Conservation (phyloP, 1,284 basidiomycete genomes). For the Ganoderma leucocontextum region DNA sequence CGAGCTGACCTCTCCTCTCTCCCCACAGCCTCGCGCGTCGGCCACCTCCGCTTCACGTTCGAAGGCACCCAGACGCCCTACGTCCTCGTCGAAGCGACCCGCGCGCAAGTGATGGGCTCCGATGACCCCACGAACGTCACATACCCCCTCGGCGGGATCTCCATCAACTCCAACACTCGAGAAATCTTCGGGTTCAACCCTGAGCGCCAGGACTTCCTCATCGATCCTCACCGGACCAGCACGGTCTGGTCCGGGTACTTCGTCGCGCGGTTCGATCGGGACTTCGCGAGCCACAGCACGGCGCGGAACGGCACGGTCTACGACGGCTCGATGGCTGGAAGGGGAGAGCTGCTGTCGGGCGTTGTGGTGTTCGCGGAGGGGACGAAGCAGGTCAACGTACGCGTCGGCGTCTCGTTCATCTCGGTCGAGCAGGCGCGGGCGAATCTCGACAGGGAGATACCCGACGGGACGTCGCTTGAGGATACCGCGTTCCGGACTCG, state of each 20-base stretch:
- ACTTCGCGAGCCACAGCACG: constrained; percentile 58
- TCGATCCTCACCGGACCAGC: constrained; percentile 64
- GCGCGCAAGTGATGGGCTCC: constrained; percentile 68
- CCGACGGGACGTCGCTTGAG: constrained; percentile 67
- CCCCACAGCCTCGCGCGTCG: constrained; percentile 74
- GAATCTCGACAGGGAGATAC: constrained; percentile 70
- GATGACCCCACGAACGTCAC: constrained; percentile 66
- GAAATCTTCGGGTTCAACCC: constrained; percentile 78
- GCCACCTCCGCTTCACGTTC: constrained; percentile 81
- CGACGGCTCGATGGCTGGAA: constrained; percentile 40
- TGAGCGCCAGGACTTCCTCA: constrained; percentile 80
- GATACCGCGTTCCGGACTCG: constrained; percentile 67
- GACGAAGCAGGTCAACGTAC: constrained; percentile 59
- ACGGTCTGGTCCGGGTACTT: constrained; percentile 71
- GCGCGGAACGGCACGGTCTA: constrained; percentile 55
- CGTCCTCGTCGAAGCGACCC: constrained; percentile 75
- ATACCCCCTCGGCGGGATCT: constrained; percentile 66
- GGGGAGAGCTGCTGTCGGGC: constrained; percentile 59
- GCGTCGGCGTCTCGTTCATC: constrained; percentile 83
- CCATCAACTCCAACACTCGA: constrained; percentile 52
- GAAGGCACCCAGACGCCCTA: constrained; percentile 57
- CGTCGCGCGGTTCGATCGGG: constrained; percentile 73
- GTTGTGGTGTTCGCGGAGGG: constrained; percentile 60
- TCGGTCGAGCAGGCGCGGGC: constrained; percentile 76
- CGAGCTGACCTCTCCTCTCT: constrained; percentile 8